phyloP scores from a whole-genome alignment of 768 basidiomycete genomes.

The Lepiota venenata region DNA sequence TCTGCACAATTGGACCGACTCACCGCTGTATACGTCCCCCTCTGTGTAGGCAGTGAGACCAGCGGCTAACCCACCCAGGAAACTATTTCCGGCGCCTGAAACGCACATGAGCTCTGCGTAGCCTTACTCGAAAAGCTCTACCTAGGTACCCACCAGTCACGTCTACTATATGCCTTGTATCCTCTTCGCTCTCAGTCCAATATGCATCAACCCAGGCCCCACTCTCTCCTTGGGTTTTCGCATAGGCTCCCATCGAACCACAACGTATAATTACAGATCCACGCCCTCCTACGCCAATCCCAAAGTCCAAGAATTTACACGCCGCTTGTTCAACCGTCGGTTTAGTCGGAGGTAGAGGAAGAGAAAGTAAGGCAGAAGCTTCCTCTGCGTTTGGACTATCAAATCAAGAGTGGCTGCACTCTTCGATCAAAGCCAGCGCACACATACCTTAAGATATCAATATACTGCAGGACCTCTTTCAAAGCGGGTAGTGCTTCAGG shows the following conservation, averaged over 20 bases:
- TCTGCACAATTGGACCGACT: constrained; percentile 11
- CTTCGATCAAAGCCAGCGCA: neutral
- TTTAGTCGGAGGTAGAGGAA: constrained; percentile 45
- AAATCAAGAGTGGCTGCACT: neutral
- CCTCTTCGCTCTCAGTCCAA: constrained; percentile 44
- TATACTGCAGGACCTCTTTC: constrained; percentile 48
- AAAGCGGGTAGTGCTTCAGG: constrained; percentile 78
- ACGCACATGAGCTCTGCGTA: constrained; percentile 11
- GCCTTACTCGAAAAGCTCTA: neutral
- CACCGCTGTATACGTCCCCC: constrained; percentile 68
- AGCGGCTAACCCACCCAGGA: constrained; percentile 81
- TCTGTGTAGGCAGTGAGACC: constrained; percentile 55
- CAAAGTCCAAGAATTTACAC: constrained; percentile 53
- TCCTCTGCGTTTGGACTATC: constrained; percentile 85
- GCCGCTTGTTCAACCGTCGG: constrained; percentile 66
- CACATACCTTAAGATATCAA: constrained; percentile 67
- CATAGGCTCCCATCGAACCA: constrained; percentile 69
- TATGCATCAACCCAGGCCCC: constrained; percentile 72
- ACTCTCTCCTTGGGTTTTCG: constrained; percentile 37
- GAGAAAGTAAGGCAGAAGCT: constrained; percentile 63
- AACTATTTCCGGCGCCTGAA: constrained; percentile 86
- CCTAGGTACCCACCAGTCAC: constrained; percentile 61
- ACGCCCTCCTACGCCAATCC: constrained; percentile 43
- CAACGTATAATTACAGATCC: constrained; percentile 75
- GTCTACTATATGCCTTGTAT: constrained; percentile 58